Evolutionary conservation across 805 yeast species (phyloP).

Genomic region (Ascoidea asiatica): DNA sequence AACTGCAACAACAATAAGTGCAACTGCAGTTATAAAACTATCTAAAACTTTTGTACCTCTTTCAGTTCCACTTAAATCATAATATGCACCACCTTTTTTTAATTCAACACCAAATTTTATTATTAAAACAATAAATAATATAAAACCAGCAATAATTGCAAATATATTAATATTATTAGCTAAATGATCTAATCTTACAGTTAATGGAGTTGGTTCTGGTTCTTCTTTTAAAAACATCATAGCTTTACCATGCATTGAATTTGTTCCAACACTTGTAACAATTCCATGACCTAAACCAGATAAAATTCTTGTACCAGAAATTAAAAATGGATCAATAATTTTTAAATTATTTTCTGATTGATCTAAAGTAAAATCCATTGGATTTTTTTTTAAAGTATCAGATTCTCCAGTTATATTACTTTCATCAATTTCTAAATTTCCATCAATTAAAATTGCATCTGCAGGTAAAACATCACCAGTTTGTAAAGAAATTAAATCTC

Average conservation of each 20-base stretch:
- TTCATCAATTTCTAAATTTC: conserved; percentile 83
- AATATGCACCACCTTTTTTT: conserved; percentile 34
- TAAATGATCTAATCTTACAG: conserved; percentile 60
- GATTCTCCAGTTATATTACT: conserved; percentile 91
- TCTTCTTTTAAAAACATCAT: conserved; percentile 70
- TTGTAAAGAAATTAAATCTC: conserved; percentile 70
- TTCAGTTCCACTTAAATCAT: conserved; percentile 40
- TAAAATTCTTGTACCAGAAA: conserved; percentile 81
- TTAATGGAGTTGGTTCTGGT: conserved; percentile 80
- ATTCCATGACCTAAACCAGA: conserved; percentile 79
- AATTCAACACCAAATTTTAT: conserved; percentile 57
- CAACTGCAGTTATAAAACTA: conserved; percentile 80
- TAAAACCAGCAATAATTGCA: conserved; percentile 73
- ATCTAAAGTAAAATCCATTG: conserved; percentile 31
- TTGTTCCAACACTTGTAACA: conserved; percentile 80
- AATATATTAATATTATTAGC: conserved; percentile 94
- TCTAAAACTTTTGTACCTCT: conserved; percentile 79
- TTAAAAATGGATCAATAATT: conserved; percentile 66
- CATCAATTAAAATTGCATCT: conserved; percentile 63
- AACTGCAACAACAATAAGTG: conserved; percentile 94
- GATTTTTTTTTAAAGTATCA: conserved; percentile 57
- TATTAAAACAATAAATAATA: conserved; percentile 72
- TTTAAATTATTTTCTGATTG: conserved; percentile 18
- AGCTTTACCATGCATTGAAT: conserved; percentile 87
- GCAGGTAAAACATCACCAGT: conserved; percentile 94